Percentiles rank a stretch among this genome's conserved stretches.
phyloP scores from a whole-genome alignment of 305 asterid genomes.

The Withania somnifera region DNA sequence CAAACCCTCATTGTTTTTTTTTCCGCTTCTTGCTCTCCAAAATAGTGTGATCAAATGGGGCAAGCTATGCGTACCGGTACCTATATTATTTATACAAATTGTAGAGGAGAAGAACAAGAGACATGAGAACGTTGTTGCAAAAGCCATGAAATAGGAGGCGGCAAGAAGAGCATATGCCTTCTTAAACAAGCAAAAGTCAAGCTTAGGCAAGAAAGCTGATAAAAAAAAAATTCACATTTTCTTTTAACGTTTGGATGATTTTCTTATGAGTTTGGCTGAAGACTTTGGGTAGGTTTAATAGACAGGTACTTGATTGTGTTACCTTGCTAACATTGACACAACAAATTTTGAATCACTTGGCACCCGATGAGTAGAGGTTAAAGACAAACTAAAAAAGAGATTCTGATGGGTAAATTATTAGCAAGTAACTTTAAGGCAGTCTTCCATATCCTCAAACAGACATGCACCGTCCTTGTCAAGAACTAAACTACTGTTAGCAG shows the following conservation, averaged over 20 bases:
- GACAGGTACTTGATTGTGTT: not conserved
- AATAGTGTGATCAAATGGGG: not conserved
- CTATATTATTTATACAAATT: not conserved
- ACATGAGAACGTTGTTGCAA: not conserved
- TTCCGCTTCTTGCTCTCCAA: too few relatives aligned
- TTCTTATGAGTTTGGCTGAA: not conserved
- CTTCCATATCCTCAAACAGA: not conserved
- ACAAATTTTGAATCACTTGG: not conserved
- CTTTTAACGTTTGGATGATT: not conserved
- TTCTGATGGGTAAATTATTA: not conserved
- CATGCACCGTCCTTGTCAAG: not conserved
- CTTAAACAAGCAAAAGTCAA: not conserved
- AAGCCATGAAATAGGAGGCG: not conserved
- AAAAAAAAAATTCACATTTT: not conserved
- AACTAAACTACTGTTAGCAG: not conserved
- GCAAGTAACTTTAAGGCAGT: not conserved
- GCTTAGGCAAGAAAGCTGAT: not conserved
- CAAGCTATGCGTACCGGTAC: not conserved
- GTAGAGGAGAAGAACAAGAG: not conserved
- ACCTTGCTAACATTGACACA: not conserved
- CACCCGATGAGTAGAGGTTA: not conserved
- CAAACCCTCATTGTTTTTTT: too few relatives aligned
- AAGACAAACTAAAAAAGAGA: not conserved
- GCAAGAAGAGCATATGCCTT: not conserved
- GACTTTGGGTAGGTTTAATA: not conserved